phyloP scores from a whole-genome alignment of 2,329 filamentous ascomycete genomes.

The Trichoderma afroharzianum region DNA sequence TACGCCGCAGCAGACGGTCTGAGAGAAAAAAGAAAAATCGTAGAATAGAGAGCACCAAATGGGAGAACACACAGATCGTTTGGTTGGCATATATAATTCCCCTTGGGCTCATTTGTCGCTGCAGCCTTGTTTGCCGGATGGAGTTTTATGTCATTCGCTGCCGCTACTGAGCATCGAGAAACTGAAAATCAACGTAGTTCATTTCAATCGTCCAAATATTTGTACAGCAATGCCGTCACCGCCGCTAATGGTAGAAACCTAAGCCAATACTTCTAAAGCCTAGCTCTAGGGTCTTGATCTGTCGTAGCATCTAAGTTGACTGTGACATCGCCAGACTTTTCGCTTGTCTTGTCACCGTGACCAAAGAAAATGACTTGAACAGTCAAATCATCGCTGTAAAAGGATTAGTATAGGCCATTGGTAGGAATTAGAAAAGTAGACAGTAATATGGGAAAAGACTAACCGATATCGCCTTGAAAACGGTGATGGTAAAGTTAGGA shows the following conservation, averaged over 20 bases:
- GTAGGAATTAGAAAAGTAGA: neutral
- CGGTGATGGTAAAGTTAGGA: conserved; percentile 86
- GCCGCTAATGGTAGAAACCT: neutral
- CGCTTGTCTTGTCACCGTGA: conserved; percentile 61
- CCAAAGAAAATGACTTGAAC: conserved; percentile 99
- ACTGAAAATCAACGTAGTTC: neutral
- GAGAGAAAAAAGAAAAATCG: neutral
- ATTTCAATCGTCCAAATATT: conserved; percentile 5
- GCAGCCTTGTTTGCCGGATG: neutral
- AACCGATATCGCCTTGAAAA: conserved; percentile 89
- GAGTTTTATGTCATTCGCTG: neutral
- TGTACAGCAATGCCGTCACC: conserved; percentile 1
- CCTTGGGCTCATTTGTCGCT: neutral
- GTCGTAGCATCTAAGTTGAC: conserved; percentile 86
- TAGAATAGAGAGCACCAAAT: neutral
- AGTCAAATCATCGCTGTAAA: conserved; percentile 78
- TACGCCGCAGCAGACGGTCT: neutral
- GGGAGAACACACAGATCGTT: neutral
- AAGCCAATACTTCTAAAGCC: conserved; percentile 31
- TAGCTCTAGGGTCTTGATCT: conserved; percentile 36
- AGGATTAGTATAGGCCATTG: conserved; percentile 18
- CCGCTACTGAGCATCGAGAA: neutral
- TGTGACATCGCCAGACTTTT: conserved; percentile 61
- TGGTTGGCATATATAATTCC: neutral
- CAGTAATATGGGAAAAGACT: conserved; percentile 15